Base-by-base conservation (phyloP, 129 eudicot species). In the Tagetes erecta region DNA sequence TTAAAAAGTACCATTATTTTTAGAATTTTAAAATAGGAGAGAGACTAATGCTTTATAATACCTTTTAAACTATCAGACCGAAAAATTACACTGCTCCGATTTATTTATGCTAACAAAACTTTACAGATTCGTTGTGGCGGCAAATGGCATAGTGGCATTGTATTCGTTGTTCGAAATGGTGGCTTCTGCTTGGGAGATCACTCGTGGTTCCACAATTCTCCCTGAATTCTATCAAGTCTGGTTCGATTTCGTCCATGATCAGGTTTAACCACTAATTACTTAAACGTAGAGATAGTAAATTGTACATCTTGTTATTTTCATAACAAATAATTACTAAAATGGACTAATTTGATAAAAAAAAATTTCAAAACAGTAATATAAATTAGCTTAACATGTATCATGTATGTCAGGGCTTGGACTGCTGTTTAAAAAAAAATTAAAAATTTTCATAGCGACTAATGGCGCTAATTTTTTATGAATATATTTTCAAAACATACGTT, bases 201-300 rank as follows among this genome's bases (percentile, higher is more conserved):
- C 85, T n/a, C 85, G 88, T 36, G 87, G 84, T 11, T 73, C 85
- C 73, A 90, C 93, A 5, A 31, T 87, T 39, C 69, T 90, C 13
- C 96, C 96, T 0, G 91, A 90, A 58, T 55, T 80, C 59, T 63
- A 78, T 5, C 96, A 90, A 81, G 90, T 90, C 12, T 90, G 96
- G 96, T 90, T 90, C 71, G 96, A 90, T 75, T 90, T 87, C 77
- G 76, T 86, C 80, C 96, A 90, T 45, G 96, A 90, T 83, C 96
- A 90, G 96, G 96, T 87, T 52, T 1, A 1, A 13, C 45, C 20
- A 10, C 41, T 10, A 0, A 13, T 47, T 42, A 51, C 34, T 33
- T 20, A 20, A 20, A 0, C 0, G 27, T 20, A 20, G 27, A 20
- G 27, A 20, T 20, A 20, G 27, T 20, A 20, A 20, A 20, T 20